Conservation (phyloP, 2,329 filamentous ascomycete species). For the Didymella exigua region DNA sequence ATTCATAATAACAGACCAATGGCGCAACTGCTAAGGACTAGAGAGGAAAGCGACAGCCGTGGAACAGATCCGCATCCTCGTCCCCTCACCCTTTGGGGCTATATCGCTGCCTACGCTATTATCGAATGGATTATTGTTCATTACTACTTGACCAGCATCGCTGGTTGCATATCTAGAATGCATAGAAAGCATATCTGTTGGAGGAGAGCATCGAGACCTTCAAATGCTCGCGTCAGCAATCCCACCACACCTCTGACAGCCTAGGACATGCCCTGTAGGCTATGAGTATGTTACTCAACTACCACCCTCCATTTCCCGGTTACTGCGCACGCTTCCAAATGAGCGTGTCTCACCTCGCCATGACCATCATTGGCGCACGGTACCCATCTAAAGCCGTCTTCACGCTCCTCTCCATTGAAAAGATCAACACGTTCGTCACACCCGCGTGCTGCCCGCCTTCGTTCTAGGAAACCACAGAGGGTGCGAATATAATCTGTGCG, state of each 20-base stretch:
- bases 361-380: slow-evolving; percentile 46
- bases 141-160: not conserved
- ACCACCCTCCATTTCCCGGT: slow-evolving; percentile 39
- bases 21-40: not conserved
- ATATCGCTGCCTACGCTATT: not conserved
- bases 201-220: too few relatives aligned
- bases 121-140: not conserved
- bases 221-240: slow-evolving; percentile 36
- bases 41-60: not conserved
- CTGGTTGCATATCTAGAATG: too few relatives aligned
- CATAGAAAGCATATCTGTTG: too few relatives aligned
- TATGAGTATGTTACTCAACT: slow-evolving; percentile 28
- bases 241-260: slow-evolving; percentile 25
- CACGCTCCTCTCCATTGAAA: slow-evolving; percentile 18
- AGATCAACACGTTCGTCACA: slow-evolving; percentile 20
- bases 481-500: slow-evolving; percentile 43
- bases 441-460: slow-evolving; percentile 16
- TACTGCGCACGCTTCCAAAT: slow-evolving; percentile 44
- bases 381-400: slow-evolving; percentile 7
- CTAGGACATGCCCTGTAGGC: slow-evolving; percentile 26
- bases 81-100: not conserved
- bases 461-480: slow-evolving; percentile 41
- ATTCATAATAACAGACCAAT: not conserved
- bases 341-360: slow-evolving; percentile 39
- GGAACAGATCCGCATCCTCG: not conserved